Evolutionary conservation across 495 filamentous ascomycete genomes (phyloP), one percentile per base, ranked within the genome.

Genomic region (Aspergillus incahuasiensis): DNA sequence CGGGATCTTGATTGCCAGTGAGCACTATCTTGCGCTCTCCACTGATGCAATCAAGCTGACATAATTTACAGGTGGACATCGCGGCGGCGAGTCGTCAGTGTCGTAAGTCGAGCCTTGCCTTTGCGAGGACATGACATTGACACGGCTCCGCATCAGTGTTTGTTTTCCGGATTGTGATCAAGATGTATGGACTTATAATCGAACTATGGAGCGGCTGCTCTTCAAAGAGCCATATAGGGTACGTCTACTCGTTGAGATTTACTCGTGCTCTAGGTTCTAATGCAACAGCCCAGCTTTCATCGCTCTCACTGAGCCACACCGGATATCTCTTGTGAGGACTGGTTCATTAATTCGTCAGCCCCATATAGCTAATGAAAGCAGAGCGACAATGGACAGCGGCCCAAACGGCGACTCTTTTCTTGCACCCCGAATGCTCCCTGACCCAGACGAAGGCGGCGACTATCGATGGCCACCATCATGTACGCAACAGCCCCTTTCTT

Each of bases 301-400:
- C 74, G 2, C 55, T 75, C 18, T 75, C 71, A 5, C 24, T 75
- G 20, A 72, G 74, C 32, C 67, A 65, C n/a, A 72, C 74, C 6
- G 71, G 69, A 4, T 68, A 68, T 47, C 40, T 75, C 3, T 44
- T 76, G 74, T 75, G 63, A 53, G 73, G 44, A 41, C 34, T 22
- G n/a, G 30, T 28, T 30, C 25, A 3, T 54, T 25, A 41, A 13
- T 48, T 21, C 8, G 39, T 44, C 32, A 35, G 43, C 55, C 58
- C 52, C 16, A 20, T 21, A 46, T 54, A 20, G 20, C 58, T 70
- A 48, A 72, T 60, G 30, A 25, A 30, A 55, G 19, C 46, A 76
- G 72, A 38, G 62, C 67, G 44, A 71, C 70, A 40, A 74, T 74
- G 69, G 72, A 74, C 52, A 69, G 66, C 34, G 72, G 70, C 2